Evolutionary conservation across 768 basidiomycete species (phyloP).

Genomic region (Russula emetica): DNA sequence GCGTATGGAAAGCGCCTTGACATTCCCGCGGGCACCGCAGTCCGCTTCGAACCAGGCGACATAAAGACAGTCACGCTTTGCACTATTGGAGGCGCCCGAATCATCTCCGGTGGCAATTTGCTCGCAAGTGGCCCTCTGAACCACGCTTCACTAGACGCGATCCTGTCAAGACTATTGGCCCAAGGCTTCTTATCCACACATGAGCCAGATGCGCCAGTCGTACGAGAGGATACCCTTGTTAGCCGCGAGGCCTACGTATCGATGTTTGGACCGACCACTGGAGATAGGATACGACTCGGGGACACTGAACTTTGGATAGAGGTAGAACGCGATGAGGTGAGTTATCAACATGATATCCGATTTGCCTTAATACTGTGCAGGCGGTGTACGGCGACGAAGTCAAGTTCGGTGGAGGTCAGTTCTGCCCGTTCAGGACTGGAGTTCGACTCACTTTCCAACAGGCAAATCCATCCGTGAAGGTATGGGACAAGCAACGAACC

Average conservation of each 20-base stretch:
- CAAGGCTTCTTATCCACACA: conserved; percentile 67
- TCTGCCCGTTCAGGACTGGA: not conserved
- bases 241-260: conserved; percentile 73
- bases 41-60: conserved; percentile 95
- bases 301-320: conserved; percentile 90
- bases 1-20: conserved; percentile 86
- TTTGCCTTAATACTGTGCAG: conserved; percentile 35
- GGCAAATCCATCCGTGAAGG: conserved; percentile 95
- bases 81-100: conserved; percentile 63
- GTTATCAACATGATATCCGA: conserved; percentile 2
- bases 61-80: conserved; percentile 78
- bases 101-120: conserved; percentile 75
- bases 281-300: conserved; percentile 83
- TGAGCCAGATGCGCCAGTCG: conserved; percentile 56
- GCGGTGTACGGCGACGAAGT: conserved; percentile 93
- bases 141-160: conserved; percentile 41
- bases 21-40: conserved; percentile 91
- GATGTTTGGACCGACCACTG: conserved; percentile 94
- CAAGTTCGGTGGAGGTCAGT: conserved; percentile 90
- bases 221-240: conserved; percentile 51
- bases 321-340: conserved; percentile 80
- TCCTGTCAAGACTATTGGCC: conserved; percentile 47
- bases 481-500: conserved; percentile 87
- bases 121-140: conserved; percentile 59
- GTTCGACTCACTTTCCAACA: conserved; percentile 31